Percentiles rank a stretch among this genome's conserved stretches.
These are phyloP conservation scores for Crucibulum laeve DNA, from an alignment of 768 basidiomycete species.

Conservation along the genomic window DNA sequence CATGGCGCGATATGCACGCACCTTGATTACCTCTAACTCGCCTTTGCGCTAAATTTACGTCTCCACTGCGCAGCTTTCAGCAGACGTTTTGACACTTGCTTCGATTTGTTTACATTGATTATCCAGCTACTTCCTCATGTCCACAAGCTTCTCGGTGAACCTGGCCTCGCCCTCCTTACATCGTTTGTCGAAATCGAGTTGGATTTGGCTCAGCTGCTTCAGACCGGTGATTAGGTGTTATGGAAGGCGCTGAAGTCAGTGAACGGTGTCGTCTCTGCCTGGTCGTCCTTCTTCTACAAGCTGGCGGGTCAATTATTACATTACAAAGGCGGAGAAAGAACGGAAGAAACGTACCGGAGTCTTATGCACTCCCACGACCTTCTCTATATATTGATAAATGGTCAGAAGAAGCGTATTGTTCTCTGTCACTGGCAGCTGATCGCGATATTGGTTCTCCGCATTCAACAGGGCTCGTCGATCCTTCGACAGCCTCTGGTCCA, in stretches of 20 bases:
- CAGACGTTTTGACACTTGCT: constrained; percentile 72
- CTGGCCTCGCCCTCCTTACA: constrained; percentile 73
- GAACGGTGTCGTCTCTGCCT: constrained; percentile 86
- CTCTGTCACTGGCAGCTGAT: constrained; percentile 93
- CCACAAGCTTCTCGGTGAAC: constrained; percentile 68
- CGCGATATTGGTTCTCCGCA: constrained; percentile 79
- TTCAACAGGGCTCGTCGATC: constrained; percentile 71
- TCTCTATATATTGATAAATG: constrained; percentile 94
- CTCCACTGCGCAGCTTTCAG: constrained; percentile 85
- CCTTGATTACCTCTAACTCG: constrained; percentile 89
- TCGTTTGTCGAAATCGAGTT: constrained; percentile 82
- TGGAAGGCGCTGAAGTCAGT: constrained; percentile 94
- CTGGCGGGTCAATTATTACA: neutral
- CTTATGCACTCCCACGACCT: constrained; percentile 87
- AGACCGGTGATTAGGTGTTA: constrained; percentile 85
- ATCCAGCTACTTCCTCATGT: constrained; percentile 86
- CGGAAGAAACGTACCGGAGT: constrained; percentile 52
- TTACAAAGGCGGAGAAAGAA: neutral
- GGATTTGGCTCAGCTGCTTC: constrained; percentile 79
- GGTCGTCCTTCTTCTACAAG: constrained; percentile 64
- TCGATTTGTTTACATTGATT: constrained; percentile 89
- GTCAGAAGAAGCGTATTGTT: constrained; percentile 87
- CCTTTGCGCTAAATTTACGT: constrained; percentile 73
- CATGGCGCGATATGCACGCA: constrained; percentile 22
- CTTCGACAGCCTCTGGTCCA: constrained; percentile 78